A percentile compares a stretch with the other conserved stretches of the same genome.
Evolutionary conservation across 2,329 filamentous ascomycete species (phyloP).

Genomic region (Plenodomus biglobosus): DNA sequence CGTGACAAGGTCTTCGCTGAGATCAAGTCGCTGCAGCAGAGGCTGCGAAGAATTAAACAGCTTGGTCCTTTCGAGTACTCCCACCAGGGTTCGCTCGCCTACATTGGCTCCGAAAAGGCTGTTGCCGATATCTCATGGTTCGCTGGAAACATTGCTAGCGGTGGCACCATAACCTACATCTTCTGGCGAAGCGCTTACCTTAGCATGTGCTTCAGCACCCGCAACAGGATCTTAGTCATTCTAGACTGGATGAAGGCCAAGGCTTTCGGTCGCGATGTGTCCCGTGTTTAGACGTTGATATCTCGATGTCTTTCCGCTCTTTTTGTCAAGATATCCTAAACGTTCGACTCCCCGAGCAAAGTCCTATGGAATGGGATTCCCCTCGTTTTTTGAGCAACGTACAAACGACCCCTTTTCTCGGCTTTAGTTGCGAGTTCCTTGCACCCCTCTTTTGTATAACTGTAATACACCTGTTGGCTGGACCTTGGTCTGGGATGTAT

Average conservation of each 20-base stretch:
- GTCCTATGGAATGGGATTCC: not conserved
- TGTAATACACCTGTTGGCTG: not conserved
- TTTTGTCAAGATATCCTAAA: constrained; percentile 2
- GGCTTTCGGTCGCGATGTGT: constrained; percentile 93
- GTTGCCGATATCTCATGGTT: constrained; percentile 97
- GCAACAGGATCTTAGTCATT: constrained; percentile 89
- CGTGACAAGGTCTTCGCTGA: constrained; percentile 65
- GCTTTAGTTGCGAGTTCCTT: constrained; percentile 5
- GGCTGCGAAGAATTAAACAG: constrained; percentile 86
- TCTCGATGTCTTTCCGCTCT: not conserved
- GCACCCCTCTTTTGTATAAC: constrained; percentile 5
- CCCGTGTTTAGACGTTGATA: constrained; percentile 58
- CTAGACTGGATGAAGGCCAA: constrained; percentile 98
- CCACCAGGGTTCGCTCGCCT: constrained; percentile 93
- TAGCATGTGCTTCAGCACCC: constrained; percentile 99
- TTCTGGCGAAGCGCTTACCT: constrained; percentile 99
- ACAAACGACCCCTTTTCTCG: not conserved
- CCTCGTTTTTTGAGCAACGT: not conserved
- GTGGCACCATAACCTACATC: constrained; percentile 91
- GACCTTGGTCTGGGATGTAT: constrained; percentile 3
- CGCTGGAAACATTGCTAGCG: constrained; percentile 92
- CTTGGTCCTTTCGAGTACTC: constrained; percentile 98
- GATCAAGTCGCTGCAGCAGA: constrained; percentile 84
- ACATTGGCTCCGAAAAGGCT: constrained; percentile 97
- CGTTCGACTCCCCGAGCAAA: not conserved